Base-by-base conservation (phyloP, 352 stramenopile genomes). In the Globisporangium abappressorium region DNA sequence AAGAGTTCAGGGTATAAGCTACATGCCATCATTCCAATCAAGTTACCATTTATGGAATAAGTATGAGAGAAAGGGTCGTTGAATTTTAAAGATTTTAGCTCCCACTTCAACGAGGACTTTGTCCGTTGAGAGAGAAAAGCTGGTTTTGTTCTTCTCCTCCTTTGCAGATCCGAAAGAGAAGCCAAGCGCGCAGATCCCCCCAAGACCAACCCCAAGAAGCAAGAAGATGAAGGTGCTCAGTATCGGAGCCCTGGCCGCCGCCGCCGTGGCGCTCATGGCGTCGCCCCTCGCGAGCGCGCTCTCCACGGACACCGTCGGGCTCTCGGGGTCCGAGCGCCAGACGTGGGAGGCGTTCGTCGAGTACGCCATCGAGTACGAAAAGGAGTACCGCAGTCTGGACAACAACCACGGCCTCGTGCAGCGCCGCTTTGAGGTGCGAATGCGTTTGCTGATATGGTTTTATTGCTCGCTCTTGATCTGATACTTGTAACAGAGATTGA, bases 361-460 rank as follows among this genome's bases (percentile, higher is more conserved):
- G 60, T 87, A 89, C 66, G 78, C 78, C 7, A 71, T 85, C 43
- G 78, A 87, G 65, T 85, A 71, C 59, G 64, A 79, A 46, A 89
- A 89, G 64, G 64, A 71, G 56, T 89, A 89, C 43, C 74, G 75
- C 61, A 70, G 59, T 22, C 62, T 74, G 22, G 54, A 61, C 26
- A 87, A 89, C 65, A 70, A 79, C 22, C 43, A 84, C 55, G 69
- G 57, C 2, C 47, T 82, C 7, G 80, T 89, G 38, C 69, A 74
- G 71, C 62, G 54, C n/a, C 70, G 73, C n/a, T 87, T 82, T 53
- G 64, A 63, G 54, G 70, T 78, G 41, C 24, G 20, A 8, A 34
- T 24, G 30, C 20, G n/a, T 60, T 41, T 43, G 30, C 30, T 33
- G 38, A 7, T 26, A 6, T 18, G 15, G 20, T 41, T 15, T 12